These are phyloP conservation scores for Monosporascus ibericus DNA, from an alignment of 2,329 filamentous ascomycete species.

Conservation along the genomic window DNA sequence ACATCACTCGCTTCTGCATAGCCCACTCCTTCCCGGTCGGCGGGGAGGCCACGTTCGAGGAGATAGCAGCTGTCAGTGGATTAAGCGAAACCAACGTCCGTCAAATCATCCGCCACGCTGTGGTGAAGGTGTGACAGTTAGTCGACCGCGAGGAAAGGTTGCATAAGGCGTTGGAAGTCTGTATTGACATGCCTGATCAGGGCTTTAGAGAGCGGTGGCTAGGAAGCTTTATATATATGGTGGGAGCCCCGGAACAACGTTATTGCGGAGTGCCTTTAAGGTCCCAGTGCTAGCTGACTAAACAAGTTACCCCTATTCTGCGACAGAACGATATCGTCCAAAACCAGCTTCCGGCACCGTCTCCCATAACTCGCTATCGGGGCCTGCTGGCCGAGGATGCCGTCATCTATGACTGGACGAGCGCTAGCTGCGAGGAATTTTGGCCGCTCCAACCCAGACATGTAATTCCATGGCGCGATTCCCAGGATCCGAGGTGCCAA, in stretches of 20 bases:
- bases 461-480: slow-evolving; percentile 14
- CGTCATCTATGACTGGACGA: slow-evolving; percentile 13
- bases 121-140: no score
- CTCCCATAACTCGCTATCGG: slow-evolving; percentile 13
- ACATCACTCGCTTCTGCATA: slow-evolving; percentile 14
- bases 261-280: no score
- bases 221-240: no score
- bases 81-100: slow-evolving; percentile 11
- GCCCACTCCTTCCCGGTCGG: slow-evolving; percentile 17
- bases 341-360: slow-evolving; percentile 9
- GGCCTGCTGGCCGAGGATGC: slow-evolving; percentile 14
- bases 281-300: no score
- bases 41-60: slow-evolving; percentile 11
- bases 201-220: no score
- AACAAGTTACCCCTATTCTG: no score
- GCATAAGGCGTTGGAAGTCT: no score
- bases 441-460: slow-evolving; percentile 14
- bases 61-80: slow-evolving; percentile 12
- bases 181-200: no score
- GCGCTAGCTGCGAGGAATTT: slow-evolving; percentile 10
- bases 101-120: slow-evolving; percentile 10
- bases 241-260: no score
- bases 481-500: slow-evolving; percentile 11
- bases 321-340: slow-evolving; percentile 13
- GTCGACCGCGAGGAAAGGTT: no score